A percentile compares a stretch with the other conserved stretches of the same genome.
Conservation (phyloP, 495 filamentous ascomycete genomes). For the Penicillium fimorum region DNA sequence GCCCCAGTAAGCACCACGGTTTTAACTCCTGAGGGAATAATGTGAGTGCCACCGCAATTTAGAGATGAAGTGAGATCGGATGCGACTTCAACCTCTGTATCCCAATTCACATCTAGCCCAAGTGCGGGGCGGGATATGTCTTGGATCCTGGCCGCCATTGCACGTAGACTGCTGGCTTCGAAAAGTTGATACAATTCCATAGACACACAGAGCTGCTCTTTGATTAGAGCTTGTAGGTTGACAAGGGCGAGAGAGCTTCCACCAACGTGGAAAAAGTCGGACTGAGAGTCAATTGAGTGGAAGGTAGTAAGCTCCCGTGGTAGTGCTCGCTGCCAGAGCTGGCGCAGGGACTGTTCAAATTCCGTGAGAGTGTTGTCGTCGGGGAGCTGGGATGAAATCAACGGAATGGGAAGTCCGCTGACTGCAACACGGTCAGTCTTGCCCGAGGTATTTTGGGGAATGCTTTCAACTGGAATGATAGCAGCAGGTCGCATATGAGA, state of each 20-base stretch:
- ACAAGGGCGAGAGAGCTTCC: slow-evolving; percentile 39
- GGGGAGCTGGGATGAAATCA: neutral
- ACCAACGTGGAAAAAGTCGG: slow-evolving; percentile 42
- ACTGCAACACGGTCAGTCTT: slow-evolving; percentile 45
- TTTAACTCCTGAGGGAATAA: neutral
- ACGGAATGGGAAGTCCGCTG: slow-evolving; percentile 18
- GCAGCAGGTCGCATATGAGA: slow-evolving; percentile 47
- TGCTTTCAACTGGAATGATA: slow-evolving; percentile 31
- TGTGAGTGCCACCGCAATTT: neutral
- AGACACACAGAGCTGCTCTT: slow-evolving; percentile 20
- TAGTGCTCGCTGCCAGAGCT: slow-evolving; percentile 30
- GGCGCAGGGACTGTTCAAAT: slow-evolving; percentile 16
- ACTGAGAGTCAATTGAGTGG: slow-evolving; percentile 15
- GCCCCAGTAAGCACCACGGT: slow-evolving; percentile 35
- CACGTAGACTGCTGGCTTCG: slow-evolving; percentile 31
- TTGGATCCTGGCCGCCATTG: slow-evolving; percentile 28
- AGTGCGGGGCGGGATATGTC: neutral
- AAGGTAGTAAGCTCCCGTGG: slow-evolving; percentile 12
- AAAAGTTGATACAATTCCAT: slow-evolving; percentile 35
- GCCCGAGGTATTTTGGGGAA: slow-evolving; percentile 41
- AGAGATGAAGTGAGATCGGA: neutral
- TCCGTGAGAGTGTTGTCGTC: neutral
- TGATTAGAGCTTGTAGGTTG: slow-evolving; percentile 28
- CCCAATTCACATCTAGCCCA: slow-evolving; percentile 23
- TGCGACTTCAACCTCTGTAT: slow-evolving; percentile 14